Base-by-base conservation (phyloP, 345 rosid species). In the Murraya koenigii region DNA sequence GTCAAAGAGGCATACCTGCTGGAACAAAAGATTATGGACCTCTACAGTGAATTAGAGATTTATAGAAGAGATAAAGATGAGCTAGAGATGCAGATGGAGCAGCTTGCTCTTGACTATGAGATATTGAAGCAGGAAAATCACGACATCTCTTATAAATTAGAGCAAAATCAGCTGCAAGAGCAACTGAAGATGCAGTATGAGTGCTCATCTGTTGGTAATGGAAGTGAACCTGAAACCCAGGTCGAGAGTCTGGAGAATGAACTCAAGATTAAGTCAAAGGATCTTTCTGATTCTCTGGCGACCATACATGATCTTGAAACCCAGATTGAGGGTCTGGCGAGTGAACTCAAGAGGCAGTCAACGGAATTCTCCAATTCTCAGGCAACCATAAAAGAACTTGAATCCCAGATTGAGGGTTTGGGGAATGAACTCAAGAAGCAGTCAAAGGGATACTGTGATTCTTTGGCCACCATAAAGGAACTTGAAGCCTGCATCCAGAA, bases 31-130 rank as follows among this genome's bases (percentile, higher is more conserved):
- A 77, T 96, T 33, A 79, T 82, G 76, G 95, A 91, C 15, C 91
- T 96, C 5, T 73, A 79, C 70, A 88, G 87, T 49, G 98, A 94
- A 85, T 82, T 92, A 44, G 97, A 96, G 88, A 89, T 89, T 78
- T 91, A 84, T 74, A 89, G 85, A 81, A 85, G 94, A 71, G 97
- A 93, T 33, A 97, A 85, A 82, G 96, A 94, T 75, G 98, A 93
- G 80, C 84, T 93, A 55, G 96, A 94, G 93, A 88, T 87, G 81
- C 97, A 93, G 79, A 88, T 92, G 94, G 97, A 97, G 87, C 98
- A 94, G 83, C 89, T 97, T 66, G 99, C 95, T 58, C 87, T 97
- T 72, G 99, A 97, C 74, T 93, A 97, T 74, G 98, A 97, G 96
- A 97, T 94, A 81, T 35, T 93, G 77, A 94, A 93, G 82, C 98